Evolutionary conservation across 306 rosid genomes (phyloP), one percentile per base, ranked within the genome.

Genomic region (Rosa chinensis): DNA sequence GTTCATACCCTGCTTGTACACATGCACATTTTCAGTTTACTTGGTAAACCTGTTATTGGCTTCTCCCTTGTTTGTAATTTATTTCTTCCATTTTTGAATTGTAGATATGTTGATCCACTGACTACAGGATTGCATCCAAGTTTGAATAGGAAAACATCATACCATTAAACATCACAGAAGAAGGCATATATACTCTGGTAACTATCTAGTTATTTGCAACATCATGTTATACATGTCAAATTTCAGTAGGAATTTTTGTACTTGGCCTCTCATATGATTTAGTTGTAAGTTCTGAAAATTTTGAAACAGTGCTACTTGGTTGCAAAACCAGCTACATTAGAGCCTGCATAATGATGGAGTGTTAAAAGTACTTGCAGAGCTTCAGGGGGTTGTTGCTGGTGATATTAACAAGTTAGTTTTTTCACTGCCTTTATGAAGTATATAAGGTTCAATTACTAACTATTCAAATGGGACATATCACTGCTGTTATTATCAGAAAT

Each of bases 61-160:
- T 35, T 42, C 11, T 4, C 39, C 37, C n/a, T 5, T n/a, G n/a
- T n/a, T 1, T 25, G 58, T 45, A 23, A 43, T 71, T 3, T 73
- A 17, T 32, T 77, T 68, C 53, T 63, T 71, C 7, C 14, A 23
- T 71, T 67, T 74, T 7, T 78, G 55, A 50, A 43, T 42, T 25
- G 77, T 88, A 92, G 97, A 83, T 94, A 90, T 86, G 81, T 94
- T 76, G 98, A 87, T 97, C 37, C 98, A 14, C 94, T 92, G 82
- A 91, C 95, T 79, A 32, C 37, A 32, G 37, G 37, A 45, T 10
- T 3, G 81, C 83, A 4, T 94, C 93, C 73, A 92, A 94, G 88
- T 92, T 92, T 77, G 95, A 45, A 45, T 8, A 9, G 12, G 49
- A 45, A 92, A 45, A 94, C 92, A 40, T 88, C 77, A 89, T 94